Evolutionary conservation across 2,329 filamentous ascomycete genomes (phyloP), one percentile per base, ranked within the genome.

Genomic region (Colletotrichum echinochloae): DNA sequence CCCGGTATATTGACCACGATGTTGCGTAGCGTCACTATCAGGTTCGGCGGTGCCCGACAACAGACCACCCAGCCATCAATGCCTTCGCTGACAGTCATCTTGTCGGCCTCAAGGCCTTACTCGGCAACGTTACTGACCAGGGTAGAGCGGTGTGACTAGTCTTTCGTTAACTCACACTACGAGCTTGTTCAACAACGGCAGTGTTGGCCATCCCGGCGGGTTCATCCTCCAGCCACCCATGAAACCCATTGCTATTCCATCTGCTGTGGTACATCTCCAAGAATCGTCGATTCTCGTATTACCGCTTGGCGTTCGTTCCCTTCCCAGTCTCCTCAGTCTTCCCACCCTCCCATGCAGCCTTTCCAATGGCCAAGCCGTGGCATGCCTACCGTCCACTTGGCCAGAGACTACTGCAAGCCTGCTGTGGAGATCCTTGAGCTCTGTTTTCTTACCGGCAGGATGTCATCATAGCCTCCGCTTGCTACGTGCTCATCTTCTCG

Each of bases 281-380:
- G 64, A 67, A 67, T 63, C 68, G 28, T 12, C 23, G 26, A 54
- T 62, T 60, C 61, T 73, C 71, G 69, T 73, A 71, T 73, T 69
- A 73, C 65, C 67, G 60, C 71, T 73, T 72, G 71, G 68, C 68
- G 33, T 54, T 18, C 68, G 33, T 54, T 18, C 33, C 48, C 41
- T 57, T 59, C 59, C 64, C 23, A 55, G 61, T 48, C 61, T 37
- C 51, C 57, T 52, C 28, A 60, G 60, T 46, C 60, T 44, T 28
- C 52, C 26, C 30, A 35, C 35, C 57, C 37, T 59, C 44, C 39
- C 51, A 52, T 62, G 16, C 18, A 30, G 41, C 18, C 14, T 35
- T 35, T 57, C 20, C 37, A 48, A 51, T 65, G 57, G 37, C 33
- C 64, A 41, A 59, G 20, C 56, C 23, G 30, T 54, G 66, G 33